Conservation (phyloP, 495 filamentous ascomycete species). For the Pyrenopolyporus hunteri region DNA sequence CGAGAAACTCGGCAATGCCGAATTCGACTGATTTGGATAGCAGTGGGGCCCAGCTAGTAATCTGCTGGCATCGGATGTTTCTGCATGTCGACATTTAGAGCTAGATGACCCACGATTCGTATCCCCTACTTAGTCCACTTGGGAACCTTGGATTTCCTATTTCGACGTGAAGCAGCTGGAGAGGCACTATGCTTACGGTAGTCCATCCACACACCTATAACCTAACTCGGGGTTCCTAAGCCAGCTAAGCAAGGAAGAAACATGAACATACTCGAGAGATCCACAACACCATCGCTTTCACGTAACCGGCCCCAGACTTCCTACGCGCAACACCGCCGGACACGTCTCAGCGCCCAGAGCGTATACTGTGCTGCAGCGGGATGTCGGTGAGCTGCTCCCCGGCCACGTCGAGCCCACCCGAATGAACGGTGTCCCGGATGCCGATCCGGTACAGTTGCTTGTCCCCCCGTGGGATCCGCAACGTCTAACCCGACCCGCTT, state of each 20-base stretch:
- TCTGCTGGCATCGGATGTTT: not conserved
- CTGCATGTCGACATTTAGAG: no score
- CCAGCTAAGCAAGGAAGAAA: not conserved
- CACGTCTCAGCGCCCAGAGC: not conserved
- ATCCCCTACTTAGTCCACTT: no score
- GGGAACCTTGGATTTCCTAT: no score
- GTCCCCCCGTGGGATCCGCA: no score
- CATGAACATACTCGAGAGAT: slow-evolving; percentile 2
- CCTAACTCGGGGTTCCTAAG: no score
- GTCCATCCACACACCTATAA: no score
- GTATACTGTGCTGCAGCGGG: not conserved
- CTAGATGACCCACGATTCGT: no score
- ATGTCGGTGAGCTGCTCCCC: not conserved
- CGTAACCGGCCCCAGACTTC: slow-evolving; percentile 5
- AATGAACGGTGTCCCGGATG: slow-evolving; percentile 6
- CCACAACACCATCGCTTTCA: not conserved
- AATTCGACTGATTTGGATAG: slow-evolving; percentile 10
- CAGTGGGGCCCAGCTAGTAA: not conserved
- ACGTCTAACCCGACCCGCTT: no score
- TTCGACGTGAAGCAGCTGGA: no score
- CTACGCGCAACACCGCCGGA: not conserved
- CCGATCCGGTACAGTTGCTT: slow-evolving; percentile 1
- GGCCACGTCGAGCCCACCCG: slow-evolving; percentile 11
- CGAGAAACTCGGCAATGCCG: not conserved
- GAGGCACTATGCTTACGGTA: no score